A percentile compares a stretch with the other conserved stretches of the same genome.
phyloP scores from a whole-genome alignment of 148 eudicot genomes.

The Gaultheria prostrata region DNA sequence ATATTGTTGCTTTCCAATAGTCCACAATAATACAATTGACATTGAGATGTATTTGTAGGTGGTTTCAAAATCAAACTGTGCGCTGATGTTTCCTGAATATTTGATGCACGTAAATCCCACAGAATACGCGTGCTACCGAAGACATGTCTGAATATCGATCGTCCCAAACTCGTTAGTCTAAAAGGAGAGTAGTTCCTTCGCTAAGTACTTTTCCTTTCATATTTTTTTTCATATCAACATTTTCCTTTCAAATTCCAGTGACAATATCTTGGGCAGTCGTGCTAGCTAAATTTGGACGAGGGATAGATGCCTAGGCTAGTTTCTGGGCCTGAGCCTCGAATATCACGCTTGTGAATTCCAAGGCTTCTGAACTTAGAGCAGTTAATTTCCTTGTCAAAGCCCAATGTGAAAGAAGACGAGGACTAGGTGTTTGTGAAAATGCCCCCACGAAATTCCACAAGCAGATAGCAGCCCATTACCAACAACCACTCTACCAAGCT shows the following conservation, averaged over 20 bases:
- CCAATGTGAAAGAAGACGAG: not conserved
- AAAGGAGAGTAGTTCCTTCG: too few species aligned
- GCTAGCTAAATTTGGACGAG: too few species aligned
- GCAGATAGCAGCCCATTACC: not conserved
- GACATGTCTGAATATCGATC: too few species aligned
- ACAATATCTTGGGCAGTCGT: too few species aligned
- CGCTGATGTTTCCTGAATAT: too few species aligned
- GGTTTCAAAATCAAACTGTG: too few species aligned
- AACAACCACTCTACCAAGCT: not conserved
- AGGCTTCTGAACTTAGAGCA: not conserved
- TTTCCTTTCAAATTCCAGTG: not conserved
- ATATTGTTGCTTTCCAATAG: not conserved
- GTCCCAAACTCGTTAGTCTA: too few species aligned
- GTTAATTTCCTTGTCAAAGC: not conserved
- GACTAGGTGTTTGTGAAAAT: slow-evolving; percentile 47
- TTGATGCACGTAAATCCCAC: not conserved
- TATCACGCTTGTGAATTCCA: not conserved
- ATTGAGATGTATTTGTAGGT: not conserved
- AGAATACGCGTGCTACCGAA: too few species aligned
- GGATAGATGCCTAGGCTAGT: too few species aligned
- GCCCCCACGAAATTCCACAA: slow-evolving; percentile 28
- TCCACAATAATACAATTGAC: not conserved
- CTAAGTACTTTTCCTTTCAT: too few species aligned
- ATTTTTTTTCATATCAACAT: too few species aligned
- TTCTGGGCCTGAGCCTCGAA: not conserved